phyloP scores from a whole-genome alignment of 1,284 basidiomycete genomes.

The Cryptococcus sp. region DNA sequence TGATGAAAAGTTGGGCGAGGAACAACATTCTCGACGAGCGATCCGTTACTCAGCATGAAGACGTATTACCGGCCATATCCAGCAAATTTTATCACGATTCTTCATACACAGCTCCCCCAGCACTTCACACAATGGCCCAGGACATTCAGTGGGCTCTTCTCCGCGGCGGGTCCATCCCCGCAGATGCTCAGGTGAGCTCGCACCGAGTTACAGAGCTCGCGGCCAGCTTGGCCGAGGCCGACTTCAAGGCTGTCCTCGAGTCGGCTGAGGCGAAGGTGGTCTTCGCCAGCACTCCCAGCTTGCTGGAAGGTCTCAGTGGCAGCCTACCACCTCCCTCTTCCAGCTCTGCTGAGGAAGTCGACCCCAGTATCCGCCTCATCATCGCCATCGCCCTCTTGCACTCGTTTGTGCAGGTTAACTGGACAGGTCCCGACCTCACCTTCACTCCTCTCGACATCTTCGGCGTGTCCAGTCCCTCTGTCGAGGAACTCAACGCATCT shows the following conservation, averaged over 20 bases:
- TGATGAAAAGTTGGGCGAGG: neutral
- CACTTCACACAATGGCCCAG: conserved; percentile 13
- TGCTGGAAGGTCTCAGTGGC: conserved; percentile 27
- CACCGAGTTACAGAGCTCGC: conserved; percentile 26
- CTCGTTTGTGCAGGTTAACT: conserved; percentile 89
- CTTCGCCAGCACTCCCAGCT: conserved; percentile 23
- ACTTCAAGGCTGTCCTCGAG: conserved; percentile 42
- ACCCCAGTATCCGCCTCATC: conserved; percentile 54
- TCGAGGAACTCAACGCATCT: conserved; percentile 60
- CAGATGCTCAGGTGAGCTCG: conserved; percentile 3
- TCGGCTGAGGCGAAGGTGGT: conserved; percentile 30
- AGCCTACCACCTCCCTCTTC: conserved; percentile 3
- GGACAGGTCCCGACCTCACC: conserved; percentile 88
- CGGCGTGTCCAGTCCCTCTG: conserved; percentile 38
- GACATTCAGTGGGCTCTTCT: conserved; percentile 32
- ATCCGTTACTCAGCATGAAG: too few species aligned
- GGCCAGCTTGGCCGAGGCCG: conserved; percentile 35
- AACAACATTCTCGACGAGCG: neutral
- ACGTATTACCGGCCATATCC: too few species aligned
- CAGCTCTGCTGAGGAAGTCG: neutral
- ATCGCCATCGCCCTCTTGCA: conserved; percentile 78
- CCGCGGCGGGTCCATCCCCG: conserved; percentile 6
- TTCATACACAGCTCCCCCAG: neutral
- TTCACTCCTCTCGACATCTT: conserved; percentile 51
- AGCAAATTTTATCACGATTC: too few species aligned